Base-by-base conservation (phyloP, 768 basidiomycete species). In the Pleurotus eryngii region DNA sequence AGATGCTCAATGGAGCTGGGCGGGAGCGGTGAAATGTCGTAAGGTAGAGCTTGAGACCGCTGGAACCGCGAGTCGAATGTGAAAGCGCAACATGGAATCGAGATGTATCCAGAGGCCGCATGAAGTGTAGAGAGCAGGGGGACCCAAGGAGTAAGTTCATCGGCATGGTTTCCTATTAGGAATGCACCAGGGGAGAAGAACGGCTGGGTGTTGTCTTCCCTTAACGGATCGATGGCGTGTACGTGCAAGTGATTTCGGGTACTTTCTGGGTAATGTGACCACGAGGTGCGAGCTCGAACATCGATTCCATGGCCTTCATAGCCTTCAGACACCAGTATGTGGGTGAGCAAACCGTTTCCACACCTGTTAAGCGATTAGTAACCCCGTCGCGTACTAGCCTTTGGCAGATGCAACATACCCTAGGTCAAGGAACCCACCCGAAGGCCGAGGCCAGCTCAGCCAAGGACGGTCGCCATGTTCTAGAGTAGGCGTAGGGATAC, bases 81-180 rank as follows among this genome's bases (percentile, higher is more conserved):
- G 88, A 90, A 89, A n/a, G 89, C 74, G 70, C 95, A 98, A 67
- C 96, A 98, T 0, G 96, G 96, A 55, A 98, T 92, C 4, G 81
- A 88, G 45, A 92, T 69, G 63, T 90, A 90, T 4, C 89, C 90
- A 0, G 84, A 81, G 0, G 85, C 82, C 3, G 67, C 63, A 35
- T 79, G 72, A 12, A 87, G 61, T 0, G 87, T 85, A 0, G 94
- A 82, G 4, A 97, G 73, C 1, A 97, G 80, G 0, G 96, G 92
- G 0, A 94, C 69, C 95, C 95, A 98, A 0, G 96, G 96, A 20
- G 95, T 95, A 15, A 98, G 77, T 64, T 98, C 96, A 72, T 98
- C 96, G 0, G 95, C 90, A 69, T 98, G 96, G 72, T 98, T 98
- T 7, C 91, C 94, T 49, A 98, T 89, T 57, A 98, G 72, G 72